Conservation (phyloP, 1,139 yeast genomes). For the Magnusiomyces suaveolens region DNA sequence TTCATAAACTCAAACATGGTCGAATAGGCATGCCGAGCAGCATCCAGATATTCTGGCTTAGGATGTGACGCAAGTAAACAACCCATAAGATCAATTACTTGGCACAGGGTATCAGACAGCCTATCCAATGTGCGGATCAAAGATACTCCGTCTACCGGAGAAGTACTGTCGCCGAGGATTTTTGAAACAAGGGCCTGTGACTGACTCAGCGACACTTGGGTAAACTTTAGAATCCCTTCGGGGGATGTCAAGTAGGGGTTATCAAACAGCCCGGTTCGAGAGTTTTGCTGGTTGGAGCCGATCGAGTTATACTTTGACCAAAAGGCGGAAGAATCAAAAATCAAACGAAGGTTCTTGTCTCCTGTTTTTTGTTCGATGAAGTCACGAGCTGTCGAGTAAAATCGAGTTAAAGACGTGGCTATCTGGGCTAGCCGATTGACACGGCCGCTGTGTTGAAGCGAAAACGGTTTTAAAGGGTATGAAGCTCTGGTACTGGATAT, state of each 20-base stretch:
- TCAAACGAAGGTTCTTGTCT: constrained; percentile 11
- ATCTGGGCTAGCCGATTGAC: background rate
- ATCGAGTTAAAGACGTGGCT: background rate
- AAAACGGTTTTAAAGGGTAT: background rate
- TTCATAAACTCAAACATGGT: constrained; percentile 91
- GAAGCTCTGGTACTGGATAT: background rate
- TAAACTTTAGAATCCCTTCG: constrained; percentile 58
- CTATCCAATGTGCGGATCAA: constrained; percentile 61
- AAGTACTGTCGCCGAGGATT: constrained; percentile 42
- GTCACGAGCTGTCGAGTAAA: background rate
- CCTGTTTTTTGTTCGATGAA: background rate
- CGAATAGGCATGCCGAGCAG: constrained; percentile 86
- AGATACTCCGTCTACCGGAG: constrained; percentile 37
- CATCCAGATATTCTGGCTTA: constrained; percentile 50
- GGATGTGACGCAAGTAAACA: constrained; percentile 89
- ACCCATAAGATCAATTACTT: constrained; percentile 91
- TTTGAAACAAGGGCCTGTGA: constrained; percentile 55
- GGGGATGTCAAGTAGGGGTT: constrained; percentile 64
- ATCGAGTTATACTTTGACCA: constrained; percentile 7
- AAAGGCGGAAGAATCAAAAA: constrained; percentile 13
- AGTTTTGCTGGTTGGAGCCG: background rate
- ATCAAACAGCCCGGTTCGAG: constrained; percentile 55
- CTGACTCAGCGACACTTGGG: constrained; percentile 48
- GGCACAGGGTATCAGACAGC: constrained; percentile 76
- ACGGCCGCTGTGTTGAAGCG: too few species aligned